Evolutionary conservation across 2,329 filamentous ascomycete species (phyloP).

Genomic region (Ophiostoma montium): DNA sequence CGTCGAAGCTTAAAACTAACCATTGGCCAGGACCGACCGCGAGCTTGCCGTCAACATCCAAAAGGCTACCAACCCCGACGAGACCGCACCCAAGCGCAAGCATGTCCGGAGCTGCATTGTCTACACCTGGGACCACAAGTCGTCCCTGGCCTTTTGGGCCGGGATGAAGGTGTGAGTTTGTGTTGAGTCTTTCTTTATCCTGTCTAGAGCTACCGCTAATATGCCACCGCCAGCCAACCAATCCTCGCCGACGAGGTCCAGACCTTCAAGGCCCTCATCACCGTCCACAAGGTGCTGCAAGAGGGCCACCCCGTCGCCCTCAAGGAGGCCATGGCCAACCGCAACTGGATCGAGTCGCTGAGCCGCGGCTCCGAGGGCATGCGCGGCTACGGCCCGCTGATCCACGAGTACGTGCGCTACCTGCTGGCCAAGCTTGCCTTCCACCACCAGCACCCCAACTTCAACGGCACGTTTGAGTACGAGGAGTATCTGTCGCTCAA

Average conservation of each 20-base stretch:
- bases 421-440: slow-evolving; percentile 91
- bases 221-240: slow-evolving; percentile 58
- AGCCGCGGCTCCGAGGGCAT: slow-evolving; percentile 78
- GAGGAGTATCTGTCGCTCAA: slow-evolving; percentile 98
- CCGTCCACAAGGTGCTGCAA: slow-evolving; percentile 91
- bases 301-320: slow-evolving; percentile 85
- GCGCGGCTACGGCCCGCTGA: slow-evolving; percentile 80
- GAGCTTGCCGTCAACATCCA: slow-evolving; percentile 57
- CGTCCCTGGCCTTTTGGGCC: slow-evolving; percentile 86
- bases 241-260: slow-evolving; percentile 96
- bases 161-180: slow-evolving; percentile 78
- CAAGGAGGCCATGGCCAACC: slow-evolving; percentile 77
- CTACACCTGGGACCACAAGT: slow-evolving; percentile 98
- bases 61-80: slow-evolving; percentile 55
- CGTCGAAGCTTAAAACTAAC: no score
- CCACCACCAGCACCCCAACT: slow-evolving; percentile 91
- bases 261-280: slow-evolving; percentile 97
- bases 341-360: slow-evolving; percentile 84
- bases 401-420: slow-evolving; percentile 94
- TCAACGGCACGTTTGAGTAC: slow-evolving; percentile 98
- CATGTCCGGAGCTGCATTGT: slow-evolving; percentile 97
- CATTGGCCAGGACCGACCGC: slow-evolving; percentile 42
- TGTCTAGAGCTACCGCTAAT: neutral
- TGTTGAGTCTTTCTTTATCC: neutral
- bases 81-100: slow-evolving; percentile 62